Evolutionary conservation across 164 flowering plant genomes (phyloP).

Genomic region (Pachysandra terminalis): DNA sequence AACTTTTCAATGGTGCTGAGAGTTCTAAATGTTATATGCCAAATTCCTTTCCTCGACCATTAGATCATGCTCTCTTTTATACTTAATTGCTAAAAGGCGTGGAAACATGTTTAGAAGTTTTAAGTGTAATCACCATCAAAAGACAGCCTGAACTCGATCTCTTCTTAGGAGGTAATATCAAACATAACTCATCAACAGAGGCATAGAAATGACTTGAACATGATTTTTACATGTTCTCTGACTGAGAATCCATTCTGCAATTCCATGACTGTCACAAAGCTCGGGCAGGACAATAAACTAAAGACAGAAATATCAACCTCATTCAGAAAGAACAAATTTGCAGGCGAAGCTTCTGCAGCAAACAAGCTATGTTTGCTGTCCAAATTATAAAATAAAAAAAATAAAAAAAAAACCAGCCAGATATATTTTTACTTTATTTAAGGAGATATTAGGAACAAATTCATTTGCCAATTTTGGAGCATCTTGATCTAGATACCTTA

Average conservation of each 20-base stretch:
- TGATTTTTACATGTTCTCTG: too few species aligned
- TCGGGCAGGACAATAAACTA: too few species aligned
- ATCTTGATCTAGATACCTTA: neutral
- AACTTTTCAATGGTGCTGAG: neutral
- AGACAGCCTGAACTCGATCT: neutral
- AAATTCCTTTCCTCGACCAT: too few species aligned
- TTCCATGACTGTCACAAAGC: too few species aligned
- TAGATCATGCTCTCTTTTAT: too few species aligned
- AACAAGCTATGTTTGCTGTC: neutral
- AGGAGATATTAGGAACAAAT: neutral
- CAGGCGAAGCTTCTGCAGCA: neutral
- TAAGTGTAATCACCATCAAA: neutral
- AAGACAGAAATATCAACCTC: too few species aligned
- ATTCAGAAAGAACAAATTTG: too few species aligned
- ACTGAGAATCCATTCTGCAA: too few species aligned
- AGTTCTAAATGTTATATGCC: neutral
- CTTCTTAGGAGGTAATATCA: neutral
- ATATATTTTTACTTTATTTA: neutral
- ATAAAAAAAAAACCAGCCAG: too few species aligned
- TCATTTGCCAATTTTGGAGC: neutral
- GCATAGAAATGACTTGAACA: neutral
- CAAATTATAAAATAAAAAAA: too few species aligned
- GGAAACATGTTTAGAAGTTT: too few species aligned
- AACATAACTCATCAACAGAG: neutral
- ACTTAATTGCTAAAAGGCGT: too few species aligned